Conservation (phyloP, 108 stramenopile species). For the Skeletonema tropicum region DNA sequence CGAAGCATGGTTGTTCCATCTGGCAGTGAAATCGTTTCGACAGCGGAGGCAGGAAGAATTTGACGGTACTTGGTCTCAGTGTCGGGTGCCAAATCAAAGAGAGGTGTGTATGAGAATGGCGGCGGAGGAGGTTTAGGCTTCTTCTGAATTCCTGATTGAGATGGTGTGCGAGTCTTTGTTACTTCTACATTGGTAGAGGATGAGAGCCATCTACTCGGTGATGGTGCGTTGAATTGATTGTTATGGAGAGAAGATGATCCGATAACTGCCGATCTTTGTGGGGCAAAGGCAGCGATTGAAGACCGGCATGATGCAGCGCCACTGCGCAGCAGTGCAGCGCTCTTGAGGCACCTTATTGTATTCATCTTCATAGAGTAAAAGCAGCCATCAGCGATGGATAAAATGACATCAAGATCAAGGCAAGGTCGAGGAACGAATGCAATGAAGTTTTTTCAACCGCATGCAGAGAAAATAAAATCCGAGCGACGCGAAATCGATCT, state of each 20-base stretch:
- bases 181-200: conserved; percentile 31
- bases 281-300: neutral
- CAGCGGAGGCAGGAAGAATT: conserved; percentile 58
- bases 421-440: too few species aligned
- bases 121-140: conserved; percentile 35
- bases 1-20: conserved; percentile 65
- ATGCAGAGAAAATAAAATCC: too few species aligned
- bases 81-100: conserved; percentile 63
- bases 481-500: too few species aligned
- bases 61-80: conserved; percentile 61
- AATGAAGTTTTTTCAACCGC: neutral
- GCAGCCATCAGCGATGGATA: too few species aligned
- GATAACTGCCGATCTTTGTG: neutral
- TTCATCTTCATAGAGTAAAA: conserved; percentile 14
- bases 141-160: conserved; percentile 12
- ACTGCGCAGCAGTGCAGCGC: conserved; percentile 3
- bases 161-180: conserved; percentile 30
- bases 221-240: neutral
- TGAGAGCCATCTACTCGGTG: conserved; percentile 34
- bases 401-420: too few species aligned
- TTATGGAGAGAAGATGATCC: neutral
- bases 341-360: neutral
- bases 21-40: conserved; percentile 50
- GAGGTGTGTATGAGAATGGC: conserved; percentile 65
- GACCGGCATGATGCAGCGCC: conserved; percentile 9